These are phyloP conservation scores for Carex parvula DNA, from an alignment of 176 grass and related monocot genomes.

Conservation along the genomic window DNA sequence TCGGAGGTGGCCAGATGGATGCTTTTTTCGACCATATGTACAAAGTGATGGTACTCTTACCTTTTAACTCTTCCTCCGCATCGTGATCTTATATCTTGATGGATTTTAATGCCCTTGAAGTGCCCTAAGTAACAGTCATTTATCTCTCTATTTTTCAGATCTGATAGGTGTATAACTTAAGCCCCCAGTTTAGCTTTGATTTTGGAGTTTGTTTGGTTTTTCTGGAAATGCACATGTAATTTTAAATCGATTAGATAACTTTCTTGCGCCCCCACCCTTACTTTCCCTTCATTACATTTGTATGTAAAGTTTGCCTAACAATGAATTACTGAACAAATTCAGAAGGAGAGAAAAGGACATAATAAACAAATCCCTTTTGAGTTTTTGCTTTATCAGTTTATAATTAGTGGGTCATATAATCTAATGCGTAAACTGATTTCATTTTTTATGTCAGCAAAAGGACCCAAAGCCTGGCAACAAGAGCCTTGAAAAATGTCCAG, in stretches of 20 bases:
- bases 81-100: background rate
- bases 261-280: too few relatives aligned
- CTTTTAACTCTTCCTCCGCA: background rate
- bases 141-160: background rate
- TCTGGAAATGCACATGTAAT: background rate
- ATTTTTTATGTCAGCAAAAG: constrained; percentile 6
- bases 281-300: background rate
- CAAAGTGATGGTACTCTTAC: background rate
- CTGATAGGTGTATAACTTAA: background rate
- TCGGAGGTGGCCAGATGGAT: background rate
- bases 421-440: background rate
- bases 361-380: background rate
- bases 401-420: background rate
- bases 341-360: background rate
- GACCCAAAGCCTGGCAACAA: background rate
- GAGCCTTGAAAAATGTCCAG: background rate
- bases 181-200: background rate
- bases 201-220: background rate
- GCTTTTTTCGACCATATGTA: background rate
- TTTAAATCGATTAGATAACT: background rate
- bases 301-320: background rate
- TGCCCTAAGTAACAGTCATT: background rate
- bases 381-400: background rate
- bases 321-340: background rate
- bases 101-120: background rate